Evolutionary conservation across 805 yeast species (phyloP).

Genomic region (Candida krabiensis): DNA sequence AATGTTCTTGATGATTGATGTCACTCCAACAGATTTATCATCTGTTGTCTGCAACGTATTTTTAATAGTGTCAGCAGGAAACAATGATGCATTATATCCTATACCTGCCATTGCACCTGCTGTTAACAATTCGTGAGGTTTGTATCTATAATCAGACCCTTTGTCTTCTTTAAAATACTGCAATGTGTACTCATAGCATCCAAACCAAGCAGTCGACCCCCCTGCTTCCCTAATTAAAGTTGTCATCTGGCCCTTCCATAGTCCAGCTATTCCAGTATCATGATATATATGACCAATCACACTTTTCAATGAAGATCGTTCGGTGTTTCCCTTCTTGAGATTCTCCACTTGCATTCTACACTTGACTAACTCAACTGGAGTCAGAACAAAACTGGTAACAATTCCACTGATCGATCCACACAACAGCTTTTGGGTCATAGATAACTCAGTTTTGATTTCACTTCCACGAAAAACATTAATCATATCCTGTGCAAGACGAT

Average conservation of each 20-base stretch:
- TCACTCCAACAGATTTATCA: conserved; percentile 27
- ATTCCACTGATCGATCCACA: conserved; percentile 87
- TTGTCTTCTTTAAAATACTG: conserved; percentile 34
- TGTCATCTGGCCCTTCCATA: conserved; percentile 86
- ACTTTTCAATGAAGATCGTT: conserved; percentile 31
- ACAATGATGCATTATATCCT: conserved; percentile 73
- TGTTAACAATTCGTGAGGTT: conserved; percentile 54
- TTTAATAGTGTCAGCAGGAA: conserved; percentile 90
- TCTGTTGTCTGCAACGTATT: conserved; percentile 71
- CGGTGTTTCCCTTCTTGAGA: conserved; percentile 25
- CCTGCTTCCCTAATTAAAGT: conserved; percentile 81
- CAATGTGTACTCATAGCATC: conserved; percentile 68
- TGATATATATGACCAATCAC: conserved; percentile 43
- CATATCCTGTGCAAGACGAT: conserved; percentile 46
- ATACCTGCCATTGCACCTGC: conserved; percentile 91
- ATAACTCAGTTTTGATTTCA: conserved; percentile 19
- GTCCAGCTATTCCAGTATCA: conserved; percentile 60
- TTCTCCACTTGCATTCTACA: conserved; percentile 79
- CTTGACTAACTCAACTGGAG: conserved; percentile 91
- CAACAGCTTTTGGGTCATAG: conserved; percentile 36
- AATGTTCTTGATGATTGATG: conserved; percentile 39
- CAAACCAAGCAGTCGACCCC: conserved; percentile 95
- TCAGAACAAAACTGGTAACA: conserved; percentile 75
- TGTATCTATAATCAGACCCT: conserved; percentile 26
- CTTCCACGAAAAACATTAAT: conserved; percentile 29